Base-by-base conservation (phyloP, 2,329 filamentous ascomycete genomes). In the Fulvia fulva region DNA sequence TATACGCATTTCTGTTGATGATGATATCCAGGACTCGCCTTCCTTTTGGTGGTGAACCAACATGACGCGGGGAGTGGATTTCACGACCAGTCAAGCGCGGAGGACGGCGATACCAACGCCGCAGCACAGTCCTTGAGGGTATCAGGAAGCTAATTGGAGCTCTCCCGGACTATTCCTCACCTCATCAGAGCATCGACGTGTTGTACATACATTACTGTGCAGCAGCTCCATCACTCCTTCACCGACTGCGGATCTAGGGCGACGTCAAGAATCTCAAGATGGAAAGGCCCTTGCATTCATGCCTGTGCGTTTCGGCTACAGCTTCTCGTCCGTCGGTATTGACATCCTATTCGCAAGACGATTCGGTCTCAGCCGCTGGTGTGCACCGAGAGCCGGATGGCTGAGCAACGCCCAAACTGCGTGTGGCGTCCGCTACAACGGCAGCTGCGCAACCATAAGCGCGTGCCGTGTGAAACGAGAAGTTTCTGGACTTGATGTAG, bases 401-500 rank as follows among this genome's bases (percentile, higher is more conserved):
- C 34, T 41, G 34, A 41, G 34, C 34, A 41, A 41, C 34, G 34
- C 34, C 34, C 16, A 41, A 41, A 41, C 12, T 41, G 34, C 34
- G 16, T 41, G 34, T 6, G 12, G 34, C 34, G 34, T 41, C 12
- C 34, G 34, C 34, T 41, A 8, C 30, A 34, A 34, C 30, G 30
- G 3, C 30, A 34, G 30, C 30, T 34, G 30, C 34, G 34, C 49
- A 4, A 51, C 49, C 30, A 43, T 53, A 44, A 53, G 51, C 32
- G 51, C 37, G 51, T 34, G 34, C 51, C 51, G 51, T 32, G 51
- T 53, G 22, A 16, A 22, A 34, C 32, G 19, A 26, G 50, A 52
- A 52, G 50, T 30, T 25, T 52, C 21, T 53, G 43, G 19, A 19
- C n/a, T n/a, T n/a, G n/a, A n/a, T n/a, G n/a, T n/a, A n/a, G n/a